Evolutionary conservation across 139 green algal species (phyloP), one percentile per base, ranked within the genome.

Genomic region (Micromonas commoda): DNA sequence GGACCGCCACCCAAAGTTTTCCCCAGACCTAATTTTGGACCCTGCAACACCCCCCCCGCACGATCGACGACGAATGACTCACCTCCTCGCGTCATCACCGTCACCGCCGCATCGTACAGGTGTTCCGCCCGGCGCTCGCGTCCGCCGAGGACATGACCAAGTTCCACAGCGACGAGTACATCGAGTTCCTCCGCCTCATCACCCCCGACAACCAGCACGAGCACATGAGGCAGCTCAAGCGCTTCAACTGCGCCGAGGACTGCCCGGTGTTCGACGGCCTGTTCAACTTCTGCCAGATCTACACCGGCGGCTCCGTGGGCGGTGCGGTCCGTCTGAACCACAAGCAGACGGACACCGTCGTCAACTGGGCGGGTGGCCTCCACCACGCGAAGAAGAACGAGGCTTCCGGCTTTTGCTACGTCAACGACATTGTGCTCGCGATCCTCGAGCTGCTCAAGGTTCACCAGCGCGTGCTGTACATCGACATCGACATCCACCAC

Each of bases 371-470:
- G 9, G 95, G 95, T 3, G 95, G 95, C 13, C 80, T 99, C 77
- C 95, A 99, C 77, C 95, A 99, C 81, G 95, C 91, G 21, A 97
- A 98, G 80, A 96, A 96, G 54, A 73, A 60, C 16, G 85, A 90
- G 71, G 85, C 86, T 0, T 89, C 82, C 26, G 95, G 95, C 6
- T 99, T 99, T 86, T 99, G 74, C 28, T 80, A 80, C 38, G 94
- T 98, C 37, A 99, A 99, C 78, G 95, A 99, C 88, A 98, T 99
- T 67, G 95, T 98, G 37, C 86, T 99, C 61, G 90, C 89, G 35
- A 96, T 97, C 31, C 85, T 99, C 78, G 95, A 99, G 89, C 88
- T 97, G 69, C 86, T 97, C 23, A 97, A 97, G 78, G 91, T 91
- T 72, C 87, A 95, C 77, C 64, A 88, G 63, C 80, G 86, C 20